Evolutionary conservation across 345 rosid genomes (phyloP).

Genomic region (rapeseed (Brassica napus)): Da-Ae NC_063446.1:15702501-15703000

Average conservation of each 20-base stretch:
- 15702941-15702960: constrained; percentile 46
- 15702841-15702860: constrained; percentile 50
- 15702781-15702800: constrained; percentile 35
- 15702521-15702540: constrained; percentile 90
- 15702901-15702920: neutral
- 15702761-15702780: constrained; percentile 49
- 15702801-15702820: constrained; percentile 46
- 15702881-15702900: constrained; percentile 20
- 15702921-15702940: neutral
- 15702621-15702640: neutral
- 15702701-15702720: constrained; percentile 87
- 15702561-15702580: constrained; percentile 69
- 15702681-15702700: constrained; percentile 58
- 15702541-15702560: constrained; percentile 70
- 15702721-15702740: constrained; percentile 56
- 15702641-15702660: neutral
- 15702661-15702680: neutral
- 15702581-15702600: constrained; percentile 83
- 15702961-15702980: constrained; percentile 33
- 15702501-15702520: constrained; percentile 95
- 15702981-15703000: constrained; percentile 7
- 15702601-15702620: constrained; percentile 60
- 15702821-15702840: constrained; percentile 49
- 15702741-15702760: constrained; percentile 72
- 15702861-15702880: constrained; percentile 1